Conservation (phyloP, 768 basidiomycete species). For the Leccinum sublutescens region DNA sequence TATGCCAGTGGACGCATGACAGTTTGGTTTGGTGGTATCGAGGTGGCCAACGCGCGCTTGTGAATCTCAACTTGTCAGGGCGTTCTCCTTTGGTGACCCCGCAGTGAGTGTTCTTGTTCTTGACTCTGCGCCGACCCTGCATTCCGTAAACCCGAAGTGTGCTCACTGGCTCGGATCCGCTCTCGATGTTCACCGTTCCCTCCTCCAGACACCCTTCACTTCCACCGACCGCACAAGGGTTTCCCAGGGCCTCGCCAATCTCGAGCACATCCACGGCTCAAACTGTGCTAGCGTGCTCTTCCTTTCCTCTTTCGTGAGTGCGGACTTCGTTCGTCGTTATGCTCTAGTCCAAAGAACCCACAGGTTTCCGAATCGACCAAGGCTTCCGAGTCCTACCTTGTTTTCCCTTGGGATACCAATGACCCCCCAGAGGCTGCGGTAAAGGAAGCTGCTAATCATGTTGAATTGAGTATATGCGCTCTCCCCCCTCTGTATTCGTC, state of each 20-base stretch:
- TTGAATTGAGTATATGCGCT: constrained; percentile 13
- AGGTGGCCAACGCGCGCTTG: constrained; percentile 82
- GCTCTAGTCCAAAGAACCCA: constrained; percentile 12
- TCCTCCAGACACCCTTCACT: constrained; percentile 26
- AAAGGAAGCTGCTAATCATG: constrained; percentile 19
- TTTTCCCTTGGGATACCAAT: constrained; percentile 82
- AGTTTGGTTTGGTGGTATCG: constrained; percentile 62
- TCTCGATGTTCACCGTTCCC: constrained; percentile 24
- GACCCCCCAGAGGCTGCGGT: constrained; percentile 63
- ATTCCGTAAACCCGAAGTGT: constrained; percentile 44
- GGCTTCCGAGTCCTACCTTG: constrained; percentile 51
- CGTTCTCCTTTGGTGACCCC: constrained; percentile 87
- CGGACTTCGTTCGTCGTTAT: not conserved
- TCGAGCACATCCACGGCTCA: constrained; percentile 49
- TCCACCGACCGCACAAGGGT: constrained; percentile 13
- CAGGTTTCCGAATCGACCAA: constrained; percentile 23
- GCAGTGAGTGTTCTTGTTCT: constrained; percentile 41
- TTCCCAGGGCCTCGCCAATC: constrained; percentile 20
- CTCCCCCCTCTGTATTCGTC: not conserved
- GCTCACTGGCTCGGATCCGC: constrained; percentile 37
- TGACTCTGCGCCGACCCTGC: constrained; percentile 9
- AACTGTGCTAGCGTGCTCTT: constrained; percentile 53
- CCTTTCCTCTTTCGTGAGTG: constrained; percentile 16
- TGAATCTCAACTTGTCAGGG: constrained; percentile 90
- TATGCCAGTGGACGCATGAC: too few relatives aligned